These are phyloP conservation scores for Yamadazyma siamensis DNA, from an alignment of 1,139 yeast genomes.

Conservation along the genomic window DNA sequence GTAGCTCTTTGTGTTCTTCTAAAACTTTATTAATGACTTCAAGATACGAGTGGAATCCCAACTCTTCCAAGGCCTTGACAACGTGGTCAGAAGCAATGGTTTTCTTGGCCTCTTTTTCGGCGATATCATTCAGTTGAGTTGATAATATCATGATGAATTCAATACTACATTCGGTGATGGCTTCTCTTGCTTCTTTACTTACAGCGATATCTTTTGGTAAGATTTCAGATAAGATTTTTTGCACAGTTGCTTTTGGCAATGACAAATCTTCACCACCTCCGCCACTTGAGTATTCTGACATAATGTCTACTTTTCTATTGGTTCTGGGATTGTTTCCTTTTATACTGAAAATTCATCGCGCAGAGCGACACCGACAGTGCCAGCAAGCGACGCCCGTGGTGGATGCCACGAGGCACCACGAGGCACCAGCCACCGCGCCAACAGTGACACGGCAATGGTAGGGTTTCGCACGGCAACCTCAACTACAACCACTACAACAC, in stretches of 20 bases:
- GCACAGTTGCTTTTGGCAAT: slow-evolving; percentile 80
- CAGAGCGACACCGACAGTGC: not conserved
- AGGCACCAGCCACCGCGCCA: too few relatives aligned
- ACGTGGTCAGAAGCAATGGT: slow-evolving; percentile 98
- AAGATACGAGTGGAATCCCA: slow-evolving; percentile 83
- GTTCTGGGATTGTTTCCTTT: slow-evolving; percentile 5
- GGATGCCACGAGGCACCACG: too few relatives aligned
- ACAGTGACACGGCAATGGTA: too few relatives aligned
- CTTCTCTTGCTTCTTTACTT: slow-evolving; percentile 92
- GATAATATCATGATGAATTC: slow-evolving; percentile 94
- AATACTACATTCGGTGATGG: slow-evolving; percentile 91
- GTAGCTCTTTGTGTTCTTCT: slow-evolving; percentile 82
- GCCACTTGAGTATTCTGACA: slow-evolving; percentile 40
- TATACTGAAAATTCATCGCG: slow-evolving; percentile 8
- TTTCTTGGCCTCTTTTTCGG: slow-evolving; percentile 93
- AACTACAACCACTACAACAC: too few relatives aligned
- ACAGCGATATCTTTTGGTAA: slow-evolving; percentile 83
- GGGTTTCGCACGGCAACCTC: too few relatives aligned
- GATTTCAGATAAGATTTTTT: slow-evolving; percentile 87
- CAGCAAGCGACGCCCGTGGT: too few relatives aligned
- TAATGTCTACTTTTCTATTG: slow-evolving; percentile 10
- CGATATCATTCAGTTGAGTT: slow-evolving; percentile 92
- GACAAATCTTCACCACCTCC: slow-evolving; percentile 41
- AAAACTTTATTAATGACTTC: slow-evolving; percentile 80
- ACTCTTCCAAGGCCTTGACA: slow-evolving; percentile 79